Base-by-base conservation (phyloP, 2,329 filamentous ascomycete species). In the Colletotrichum liriopes region DNA sequence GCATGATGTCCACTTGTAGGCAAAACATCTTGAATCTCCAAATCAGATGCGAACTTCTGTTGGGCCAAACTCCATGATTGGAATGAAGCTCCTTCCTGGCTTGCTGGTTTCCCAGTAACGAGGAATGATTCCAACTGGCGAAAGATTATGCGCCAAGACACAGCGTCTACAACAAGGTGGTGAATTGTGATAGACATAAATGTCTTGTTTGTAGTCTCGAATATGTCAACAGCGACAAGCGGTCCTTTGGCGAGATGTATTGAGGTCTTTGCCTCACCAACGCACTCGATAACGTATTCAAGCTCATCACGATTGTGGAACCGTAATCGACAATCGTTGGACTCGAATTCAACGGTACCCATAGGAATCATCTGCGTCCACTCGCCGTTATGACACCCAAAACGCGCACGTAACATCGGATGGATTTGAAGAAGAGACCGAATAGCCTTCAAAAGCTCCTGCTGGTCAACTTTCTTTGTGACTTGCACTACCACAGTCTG, bases 61-160 rank as follows among this genome's bases (percentile, higher is more conserved):
- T 71, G 69, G 4, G 45, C 58, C 2, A 29, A 14, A 6, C 43
- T 52, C 69, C 69, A 71, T 7, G 37, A 35, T 14, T 45, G 56
- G 45, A 68, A 71, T 0, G 64, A 32, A 2, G 56, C 52, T 0
- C 16, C 20, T 5, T 71, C 68, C 2, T 16, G 26, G 29, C 29
- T 32, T 26, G 43, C 26, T 20, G 51, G 58, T 1, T 8, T 39
- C 0, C 58, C 58, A 3, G 32, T 41, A 0, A 52, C 45, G 8
- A 86, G 75, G 1, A 83, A 72, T 7, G 79, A 78, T 65, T 86
- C 84, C 0, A 87, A 76, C 52, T 87, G 84, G 39, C 83, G 80
- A 0, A 86, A 75, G 1, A 87, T 75, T 1, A 84, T 79, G 5
- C 83, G 77, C 85, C 85, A 87, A 0, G 84, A 85, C 1, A 87